Base-by-base conservation (phyloP, 2,329 filamentous ascomycete genomes). In the Colletotrichum gloeosporioides region DNA sequence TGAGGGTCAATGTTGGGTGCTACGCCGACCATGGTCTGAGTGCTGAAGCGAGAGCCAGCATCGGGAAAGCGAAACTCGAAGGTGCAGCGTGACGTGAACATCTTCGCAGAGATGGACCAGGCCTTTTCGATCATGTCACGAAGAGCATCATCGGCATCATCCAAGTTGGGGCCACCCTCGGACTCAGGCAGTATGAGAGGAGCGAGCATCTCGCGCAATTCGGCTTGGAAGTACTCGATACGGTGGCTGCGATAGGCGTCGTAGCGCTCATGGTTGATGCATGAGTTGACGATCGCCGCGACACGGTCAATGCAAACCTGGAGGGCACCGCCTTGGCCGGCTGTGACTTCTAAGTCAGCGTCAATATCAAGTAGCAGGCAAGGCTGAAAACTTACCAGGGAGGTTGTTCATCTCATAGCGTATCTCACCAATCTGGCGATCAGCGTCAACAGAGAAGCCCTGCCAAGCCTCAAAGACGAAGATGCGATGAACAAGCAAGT, bases 61-160 rank as follows among this genome's bases (percentile, higher is more conserved):
- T 90, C 88, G 44, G 88, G 88, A 81, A 90, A 92, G 62, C 84
- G 83, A 64, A 89, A 87, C 73, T 88, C 85, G 77, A 89, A 87
- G 1, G 86, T 86, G 55, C 87, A 79, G 18, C 86, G 83, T 64
- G 83, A 85, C 65, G 85, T 86, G 78, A 89, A 86, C 79, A 92
- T 87, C 78, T 86, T 85, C 57, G 85, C 85, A 2, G 88, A 88
- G 6, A 89, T 80, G 39, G 87, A 85, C 83, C 88, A 88, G 1
- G 87, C 87, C 13, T 81, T 79, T 71, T 84, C 83, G 65, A 85
- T 82, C 31, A 90, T 83, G 68, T 77, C 77, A 77, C 84, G 83
- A 31, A 90, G 84, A 71, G 90, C 89, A 61, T 82, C 82, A 68
- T 83, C 84, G 13, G 88, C 87, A 6, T 83, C 82, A 6, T 81